These are phyloP conservation scores for Xylaria telfairii DNA, from an alignment of 495 filamentous ascomycete genomes.

Conservation along the genomic window DNA sequence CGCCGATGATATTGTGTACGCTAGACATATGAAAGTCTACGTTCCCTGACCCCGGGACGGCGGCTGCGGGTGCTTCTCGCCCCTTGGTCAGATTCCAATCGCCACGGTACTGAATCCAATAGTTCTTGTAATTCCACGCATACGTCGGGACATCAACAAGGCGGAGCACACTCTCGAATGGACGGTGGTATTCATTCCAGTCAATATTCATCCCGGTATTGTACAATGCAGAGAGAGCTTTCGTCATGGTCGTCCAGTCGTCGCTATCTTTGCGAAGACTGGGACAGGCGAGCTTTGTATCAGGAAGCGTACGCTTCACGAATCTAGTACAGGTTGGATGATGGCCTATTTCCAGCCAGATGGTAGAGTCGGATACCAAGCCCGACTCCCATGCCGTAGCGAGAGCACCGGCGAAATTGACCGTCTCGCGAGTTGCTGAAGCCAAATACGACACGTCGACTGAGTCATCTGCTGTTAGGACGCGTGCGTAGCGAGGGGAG, in stretches of 20 bases:
- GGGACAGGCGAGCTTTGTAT: background rate
- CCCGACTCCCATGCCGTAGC: background rate
- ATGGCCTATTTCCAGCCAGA: background rate
- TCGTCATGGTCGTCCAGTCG: background rate
- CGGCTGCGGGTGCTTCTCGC: background rate
- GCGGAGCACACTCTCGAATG: background rate
- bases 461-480: background rate
- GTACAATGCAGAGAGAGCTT: background rate
- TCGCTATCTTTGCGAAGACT: background rate
- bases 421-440: background rate
- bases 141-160: background rate
- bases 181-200: background rate
- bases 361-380: background rate
- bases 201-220: background rate
- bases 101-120: background rate
- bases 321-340: background rate
- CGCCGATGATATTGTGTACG: too few relatives aligned
- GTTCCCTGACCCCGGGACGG: too few relatives aligned
- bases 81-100: conserved; percentile 2
- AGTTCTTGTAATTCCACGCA: background rate
- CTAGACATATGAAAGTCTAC: too few relatives aligned
- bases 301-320: background rate
- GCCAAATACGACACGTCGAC: background rate
- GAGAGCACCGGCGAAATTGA: background rate
- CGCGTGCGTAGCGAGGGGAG: background rate